These are phyloP conservation scores for Botrytis cinerea DNA, from an alignment of 2,329 filamentous ascomycete species.

Conservation along the genomic window DNA sequence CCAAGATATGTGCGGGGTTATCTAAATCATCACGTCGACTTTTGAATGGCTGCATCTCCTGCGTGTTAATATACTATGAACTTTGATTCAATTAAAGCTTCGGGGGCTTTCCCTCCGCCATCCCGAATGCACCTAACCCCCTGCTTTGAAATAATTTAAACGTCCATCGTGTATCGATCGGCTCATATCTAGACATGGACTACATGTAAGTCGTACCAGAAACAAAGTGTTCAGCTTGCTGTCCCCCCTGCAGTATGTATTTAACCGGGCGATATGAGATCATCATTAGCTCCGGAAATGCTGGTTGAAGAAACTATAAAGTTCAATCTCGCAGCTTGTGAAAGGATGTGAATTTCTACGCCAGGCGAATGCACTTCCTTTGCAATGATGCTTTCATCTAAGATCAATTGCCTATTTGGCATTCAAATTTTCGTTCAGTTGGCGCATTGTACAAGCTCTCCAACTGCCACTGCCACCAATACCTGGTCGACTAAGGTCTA, in stretches of 20 bases:
- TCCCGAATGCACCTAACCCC: conserved; percentile 1
- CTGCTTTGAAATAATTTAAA: neutral
- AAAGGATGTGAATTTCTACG: neutral
- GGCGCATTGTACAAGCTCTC: conserved; percentile 6
- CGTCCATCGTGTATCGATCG: neutral
- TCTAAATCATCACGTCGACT: neutral
- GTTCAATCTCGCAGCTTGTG: conserved; percentile 1
- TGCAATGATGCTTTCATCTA: conserved; percentile 13
- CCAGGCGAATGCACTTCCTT: conserved; percentile 1
- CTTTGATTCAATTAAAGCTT: neutral
- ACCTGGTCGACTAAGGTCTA: conserved; percentile 37
- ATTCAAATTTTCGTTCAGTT: conserved; percentile 1
- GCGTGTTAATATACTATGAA: neutral
- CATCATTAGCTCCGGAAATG: neutral
- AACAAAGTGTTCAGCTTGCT: neutral
- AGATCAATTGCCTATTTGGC: conserved; percentile 21
- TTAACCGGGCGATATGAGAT: conserved; percentile 22
- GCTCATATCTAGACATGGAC: conserved; percentile 11
- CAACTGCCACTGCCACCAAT: conserved; percentile 10
- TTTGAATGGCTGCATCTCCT: conserved; percentile 13
- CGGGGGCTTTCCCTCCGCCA: conserved; percentile 20
- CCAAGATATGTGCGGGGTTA: conserved; percentile 21
- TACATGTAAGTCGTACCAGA: conserved; percentile 11
- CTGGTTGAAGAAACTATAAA: conserved; percentile 21
- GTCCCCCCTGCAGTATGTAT: conserved; percentile 11